Evolutionary conservation across 345 rosid genomes (phyloP).

Genomic region (sweet orange (Citrus sinensis)): DNA sequence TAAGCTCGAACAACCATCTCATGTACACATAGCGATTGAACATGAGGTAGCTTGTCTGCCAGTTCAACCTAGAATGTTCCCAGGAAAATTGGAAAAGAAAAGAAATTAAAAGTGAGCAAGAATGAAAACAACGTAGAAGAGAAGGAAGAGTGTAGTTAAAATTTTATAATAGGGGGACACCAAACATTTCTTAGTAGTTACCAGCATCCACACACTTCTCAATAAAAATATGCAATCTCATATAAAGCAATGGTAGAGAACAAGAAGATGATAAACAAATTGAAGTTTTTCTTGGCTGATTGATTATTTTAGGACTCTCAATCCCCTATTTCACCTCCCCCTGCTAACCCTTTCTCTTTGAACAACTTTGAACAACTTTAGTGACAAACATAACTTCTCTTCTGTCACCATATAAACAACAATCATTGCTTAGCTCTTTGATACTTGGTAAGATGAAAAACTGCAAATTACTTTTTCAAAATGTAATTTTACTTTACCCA

Average conservation of each 20-base stretch:
- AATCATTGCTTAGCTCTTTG: background rate
- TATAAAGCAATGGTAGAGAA: background rate
- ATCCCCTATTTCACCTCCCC: background rate
- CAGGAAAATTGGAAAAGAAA: background rate
- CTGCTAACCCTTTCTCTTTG: background rate
- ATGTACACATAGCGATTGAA: constrained; percentile 87
- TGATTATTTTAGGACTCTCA: background rate
- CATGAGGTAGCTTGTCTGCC: constrained; percentile 94
- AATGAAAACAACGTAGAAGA: background rate
- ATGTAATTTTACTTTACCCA: background rate
- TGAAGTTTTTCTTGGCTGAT: background rate
- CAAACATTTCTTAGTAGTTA: background rate
- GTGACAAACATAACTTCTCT: background rate
- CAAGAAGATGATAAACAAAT: background rate
- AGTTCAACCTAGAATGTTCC: constrained; percentile 67
- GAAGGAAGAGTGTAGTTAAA: background rate
- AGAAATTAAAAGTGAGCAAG: constrained; percentile 4
- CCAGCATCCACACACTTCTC: background rate
- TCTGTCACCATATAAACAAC: background rate
- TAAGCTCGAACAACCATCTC: constrained; percentile 97
- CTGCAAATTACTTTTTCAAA: background rate
- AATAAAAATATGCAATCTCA: background rate
- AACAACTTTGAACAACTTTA: background rate
- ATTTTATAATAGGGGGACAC: background rate
- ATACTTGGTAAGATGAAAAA: background rate